Base-by-base conservation (phyloP, 805 yeast genomes). In the Ogataea neopini region DNA sequence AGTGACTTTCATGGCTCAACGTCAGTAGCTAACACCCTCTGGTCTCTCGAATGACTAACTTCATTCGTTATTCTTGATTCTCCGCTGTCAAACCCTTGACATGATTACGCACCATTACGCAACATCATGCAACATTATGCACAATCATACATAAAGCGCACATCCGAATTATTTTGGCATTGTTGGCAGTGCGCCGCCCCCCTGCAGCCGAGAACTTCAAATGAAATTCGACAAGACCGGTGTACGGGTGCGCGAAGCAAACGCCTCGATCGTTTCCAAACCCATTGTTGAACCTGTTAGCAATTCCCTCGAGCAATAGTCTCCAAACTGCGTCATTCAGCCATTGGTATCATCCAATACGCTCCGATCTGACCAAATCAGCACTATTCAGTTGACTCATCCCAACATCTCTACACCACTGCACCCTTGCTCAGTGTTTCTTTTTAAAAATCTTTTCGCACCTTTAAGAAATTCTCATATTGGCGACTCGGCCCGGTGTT, bases 371-470 rank as follows among this genome's bases (percentile, higher is more conserved):
- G 8, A 8, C 25, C 7, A n/a, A n/a, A n/a, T n/a, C n/a, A n/a
- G n/a, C n/a, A n/a, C n/a, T n/a, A n/a, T n/a, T n/a, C n/a, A n/a
- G n/a, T n/a, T n/a, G n/a, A n/a, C n/a, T n/a, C n/a, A n/a, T n/a
- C n/a, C n/a, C n/a, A 22, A 36, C 40, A 36, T 36, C 40, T 11
- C 40, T 36, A 36, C 40, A 36, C 40, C 40, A 36, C 18, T 14
- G 8, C 29, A 10, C 40, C 40, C 33, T 39, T 39, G 43, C 34
- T 30, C 35, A 14, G 23, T 32, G 29, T 33, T 40, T 40, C 44
- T 40, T 40, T 33, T 33, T 32, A 9, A 22, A 28, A 30, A 15
- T 23, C 18, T 33, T 34, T 32, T 26, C 39, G 38, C 45, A 35
- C 45, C 33, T n/a, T n/a, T 14, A 34, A 42, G 25, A 42, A 42